Evolutionary conservation across 352 stramenopile genomes (phyloP).

Genomic region (Phytopythium helicoides): DNA sequence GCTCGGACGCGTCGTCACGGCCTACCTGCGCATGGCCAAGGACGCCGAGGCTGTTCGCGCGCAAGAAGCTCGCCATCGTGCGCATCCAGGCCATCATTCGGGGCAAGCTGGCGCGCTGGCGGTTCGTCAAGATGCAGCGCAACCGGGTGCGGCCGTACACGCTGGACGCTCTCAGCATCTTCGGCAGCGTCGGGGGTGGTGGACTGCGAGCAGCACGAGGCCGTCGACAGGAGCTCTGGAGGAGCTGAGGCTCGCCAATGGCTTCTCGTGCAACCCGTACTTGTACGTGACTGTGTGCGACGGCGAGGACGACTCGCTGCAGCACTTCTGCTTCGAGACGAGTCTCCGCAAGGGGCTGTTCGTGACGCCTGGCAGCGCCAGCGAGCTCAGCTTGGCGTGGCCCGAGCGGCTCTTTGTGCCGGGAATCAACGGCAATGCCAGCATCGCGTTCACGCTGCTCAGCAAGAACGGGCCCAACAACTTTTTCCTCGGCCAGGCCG

Average conservation of each 20-base stretch:
- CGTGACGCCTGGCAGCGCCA: background rate
- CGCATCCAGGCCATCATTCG: slow-evolving; percentile 17
- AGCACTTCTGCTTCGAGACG: slow-evolving; percentile 74
- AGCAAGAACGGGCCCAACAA: slow-evolving; percentile 80
- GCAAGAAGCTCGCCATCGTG: slow-evolving; percentile 43
- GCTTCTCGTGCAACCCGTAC: slow-evolving; percentile 74
- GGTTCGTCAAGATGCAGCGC: slow-evolving; percentile 45
- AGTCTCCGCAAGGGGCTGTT: slow-evolving; percentile 31
- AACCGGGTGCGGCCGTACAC: slow-evolving; percentile 56
- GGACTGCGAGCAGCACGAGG: slow-evolving; percentile 7
- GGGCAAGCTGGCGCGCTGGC: slow-evolving; percentile 45
- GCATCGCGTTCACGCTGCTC: slow-evolving; percentile 66
- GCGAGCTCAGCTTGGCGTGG: slow-evolving; percentile 45
- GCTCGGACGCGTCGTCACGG: slow-evolving; percentile 48
- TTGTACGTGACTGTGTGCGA: slow-evolving; percentile 69
- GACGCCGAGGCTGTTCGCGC: slow-evolving; percentile 51
- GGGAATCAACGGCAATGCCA: slow-evolving; percentile 62
- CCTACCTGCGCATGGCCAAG: slow-evolving; percentile 67
- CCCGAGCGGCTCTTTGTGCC: slow-evolving; percentile 62
- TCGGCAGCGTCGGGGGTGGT: slow-evolving; percentile 8
- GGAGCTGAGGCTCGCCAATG: slow-evolving; percentile 59
- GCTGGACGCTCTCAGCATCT: slow-evolving; percentile 37
- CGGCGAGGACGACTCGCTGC: slow-evolving; percentile 57
- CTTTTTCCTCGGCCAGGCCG: slow-evolving; percentile 65
- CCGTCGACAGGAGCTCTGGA: slow-evolving; percentile 15